phyloP scores from a whole-genome alignment of 768 basidiomycete genomes.

The Kwoniella dendrophila region DNA sequence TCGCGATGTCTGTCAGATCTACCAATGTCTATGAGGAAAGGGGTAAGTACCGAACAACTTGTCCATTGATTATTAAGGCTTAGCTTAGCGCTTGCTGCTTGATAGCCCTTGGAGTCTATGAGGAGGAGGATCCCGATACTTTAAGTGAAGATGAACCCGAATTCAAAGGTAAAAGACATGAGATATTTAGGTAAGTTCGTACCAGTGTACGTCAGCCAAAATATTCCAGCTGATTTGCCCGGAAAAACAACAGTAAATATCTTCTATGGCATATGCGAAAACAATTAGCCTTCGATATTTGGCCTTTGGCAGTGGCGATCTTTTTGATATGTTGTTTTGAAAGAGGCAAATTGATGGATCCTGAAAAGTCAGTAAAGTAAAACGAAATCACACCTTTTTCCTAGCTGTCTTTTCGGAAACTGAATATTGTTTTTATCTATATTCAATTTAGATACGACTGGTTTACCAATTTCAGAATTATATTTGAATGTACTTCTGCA shows the following conservation, averaged over 20 bases:
- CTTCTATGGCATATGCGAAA: conserved; percentile 42
- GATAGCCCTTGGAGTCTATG: conserved; percentile 41
- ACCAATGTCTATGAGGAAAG: conserved; percentile 54
- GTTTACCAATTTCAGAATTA: conserved; percentile 46
- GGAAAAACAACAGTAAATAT: conserved; percentile 38
- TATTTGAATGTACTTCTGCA: conserved; percentile 50
- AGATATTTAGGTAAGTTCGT: conserved; percentile 41
- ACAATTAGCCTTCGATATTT: conserved; percentile 53
- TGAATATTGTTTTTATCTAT: too few species aligned
- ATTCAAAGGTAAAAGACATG: conserved; percentile 32
- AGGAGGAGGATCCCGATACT: conserved; percentile 22
- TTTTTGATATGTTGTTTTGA: conserved; percentile 46
- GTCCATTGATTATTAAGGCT: neutral
- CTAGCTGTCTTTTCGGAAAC: neutral
- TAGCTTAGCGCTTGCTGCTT: neutral
- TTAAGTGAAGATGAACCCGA: conserved; percentile 29
- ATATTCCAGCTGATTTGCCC: neutral
- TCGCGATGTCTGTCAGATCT: conserved; percentile 47
- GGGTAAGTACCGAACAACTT: conserved; percentile 32
- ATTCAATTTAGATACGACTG: conserved; percentile 24
- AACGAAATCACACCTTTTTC: neutral
- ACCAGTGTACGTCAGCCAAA: neutral
- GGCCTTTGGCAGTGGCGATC: conserved; percentile 47
- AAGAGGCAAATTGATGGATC: conserved; percentile 41
- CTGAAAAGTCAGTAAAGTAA: conserved; percentile 26